Evolutionary conservation across 805 yeast genomes (phyloP).

Genomic region (Pichia insulana): DNA sequence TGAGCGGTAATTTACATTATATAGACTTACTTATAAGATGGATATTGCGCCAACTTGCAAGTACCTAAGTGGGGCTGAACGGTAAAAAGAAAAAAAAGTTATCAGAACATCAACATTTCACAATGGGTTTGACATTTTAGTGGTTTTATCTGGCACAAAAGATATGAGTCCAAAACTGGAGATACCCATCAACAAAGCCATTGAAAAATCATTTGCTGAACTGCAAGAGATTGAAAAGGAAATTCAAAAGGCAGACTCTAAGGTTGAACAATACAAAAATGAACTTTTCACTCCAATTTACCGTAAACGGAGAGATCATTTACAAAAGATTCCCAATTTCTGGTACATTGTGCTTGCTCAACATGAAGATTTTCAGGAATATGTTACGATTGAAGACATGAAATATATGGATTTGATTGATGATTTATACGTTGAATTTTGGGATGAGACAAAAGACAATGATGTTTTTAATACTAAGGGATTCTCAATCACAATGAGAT

Average conservation of each 20-base stretch:
- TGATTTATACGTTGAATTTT: conserved; percentile 54
- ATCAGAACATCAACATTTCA: not conserved
- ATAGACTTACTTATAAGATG: too few relatives aligned
- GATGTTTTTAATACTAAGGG: conserved; percentile 20
- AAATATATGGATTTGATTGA: conserved; percentile 59
- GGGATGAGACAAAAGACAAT: conserved; percentile 28
- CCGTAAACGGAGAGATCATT: conserved; percentile 43
- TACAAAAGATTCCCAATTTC: conserved; percentile 55
- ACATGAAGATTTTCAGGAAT: conserved; percentile 79
- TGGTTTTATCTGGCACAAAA: too few relatives aligned
- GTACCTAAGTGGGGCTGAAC: too few relatives aligned
- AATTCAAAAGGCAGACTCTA: conserved; percentile 41
- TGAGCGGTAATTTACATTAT: too few relatives aligned
- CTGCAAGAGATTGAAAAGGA: conserved; percentile 54
- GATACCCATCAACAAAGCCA: conserved; percentile 8
- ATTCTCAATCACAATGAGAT: conserved; percentile 53
- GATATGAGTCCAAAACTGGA: not conserved
- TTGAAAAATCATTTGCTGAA: conserved; percentile 36
- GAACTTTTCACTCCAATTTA: conserved; percentile 49
- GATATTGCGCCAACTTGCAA: too few relatives aligned
- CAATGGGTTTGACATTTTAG: too few relatives aligned
- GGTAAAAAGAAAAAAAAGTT: not conserved
- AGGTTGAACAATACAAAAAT: conserved; percentile 48
- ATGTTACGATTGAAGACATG: conserved; percentile 65
- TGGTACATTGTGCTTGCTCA: conserved; percentile 86